Conservation (phyloP, 176 grass and related monocot genomes). For the Puccinellia tenuiflora region DNA sequence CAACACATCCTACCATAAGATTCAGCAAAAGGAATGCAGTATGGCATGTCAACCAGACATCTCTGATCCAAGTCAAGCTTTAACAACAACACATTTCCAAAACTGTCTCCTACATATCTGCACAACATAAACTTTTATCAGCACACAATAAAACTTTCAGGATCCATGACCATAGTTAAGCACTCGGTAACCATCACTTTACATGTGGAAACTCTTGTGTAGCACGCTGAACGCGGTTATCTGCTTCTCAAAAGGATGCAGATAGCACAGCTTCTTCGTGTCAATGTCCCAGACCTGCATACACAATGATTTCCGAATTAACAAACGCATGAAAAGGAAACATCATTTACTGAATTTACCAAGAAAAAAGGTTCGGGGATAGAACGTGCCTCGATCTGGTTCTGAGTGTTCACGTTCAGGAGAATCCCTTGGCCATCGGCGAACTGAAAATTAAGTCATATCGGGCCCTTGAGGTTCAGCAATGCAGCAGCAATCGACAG, state of each 20-base stretch:
- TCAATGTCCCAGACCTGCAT: conserved; percentile 78
- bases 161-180: not conserved
- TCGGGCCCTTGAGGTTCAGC: not conserved
- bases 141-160: not conserved
- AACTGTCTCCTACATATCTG: conserved; percentile 73
- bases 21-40: conserved; percentile 81
- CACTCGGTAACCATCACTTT: not conserved
- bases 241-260: conserved; percentile 52
- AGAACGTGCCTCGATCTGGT: conserved; percentile 75
- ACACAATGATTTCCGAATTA: not conserved
- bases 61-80: conserved; percentile 62
- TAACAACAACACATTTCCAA: conserved; percentile 58
- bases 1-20: conserved; percentile 52
- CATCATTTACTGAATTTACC: not conserved
- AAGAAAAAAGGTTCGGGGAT: not conserved
- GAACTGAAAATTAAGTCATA: conserved; percentile 53
- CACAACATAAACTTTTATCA: conserved; percentile 3
- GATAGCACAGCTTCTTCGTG: conserved; percentile 46
- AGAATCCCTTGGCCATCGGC: conserved; percentile 71
- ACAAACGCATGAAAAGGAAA: not conserved
- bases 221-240: conserved; percentile 60
- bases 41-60: conserved; percentile 61
- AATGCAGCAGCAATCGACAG: not conserved
- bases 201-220: conserved; percentile 69
- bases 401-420: conserved; percentile 67